Base-by-base conservation (phyloP, 139 green algal genomes). In the Volvox reticuliferus region DNA sequence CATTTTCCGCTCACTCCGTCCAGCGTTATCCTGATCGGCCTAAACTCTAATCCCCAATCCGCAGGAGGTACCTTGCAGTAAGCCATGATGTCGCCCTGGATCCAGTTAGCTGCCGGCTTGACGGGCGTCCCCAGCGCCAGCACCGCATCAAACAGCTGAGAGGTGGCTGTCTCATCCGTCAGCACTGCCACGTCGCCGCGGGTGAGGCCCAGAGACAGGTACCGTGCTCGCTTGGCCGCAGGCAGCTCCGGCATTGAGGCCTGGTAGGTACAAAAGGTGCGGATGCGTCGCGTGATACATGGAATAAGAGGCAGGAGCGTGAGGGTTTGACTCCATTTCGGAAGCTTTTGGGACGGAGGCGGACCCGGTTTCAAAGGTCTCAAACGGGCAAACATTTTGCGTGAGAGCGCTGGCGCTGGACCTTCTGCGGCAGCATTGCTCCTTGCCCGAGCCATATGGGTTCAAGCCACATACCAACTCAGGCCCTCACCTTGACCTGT, bases 51-150 rank as follows among this genome's bases (percentile, higher is more conserved):
- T 55, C 44, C 44, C 44, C 44, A 55, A 9, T n/a, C n/a, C 44
- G 9, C 44, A 32, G 1, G 35, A 18, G 78, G 37, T 88, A 92
- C 96, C 91, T 99, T 99, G 95, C 95, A 97, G 79, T 95, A 92
- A 2, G 96, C 96, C 92, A 96, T 97, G 75, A 99, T 93, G 94
- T 99, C 98, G 12, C 97, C 97, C 93, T 98, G 96, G 33, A 99
- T 95, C 98, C 98, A 99, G 95, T 99, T 99, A 62, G 98, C 96
- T 21, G 96, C 97, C 30, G 93, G 92, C 94, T 99, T 99, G 32
- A 96, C 65, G 12, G 95, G 81, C n/a, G 96, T 95, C 0, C 96
- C 96, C 21, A 92, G 94, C 88, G 18, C 93, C 85, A 98, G 87
- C 26, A 95, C 93, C 12, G 91, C 94, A 75, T 99, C 97, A 93